Conservation (phyloP, 139 green algal species). For the Pseudopediastrum boryanum region DNA sequence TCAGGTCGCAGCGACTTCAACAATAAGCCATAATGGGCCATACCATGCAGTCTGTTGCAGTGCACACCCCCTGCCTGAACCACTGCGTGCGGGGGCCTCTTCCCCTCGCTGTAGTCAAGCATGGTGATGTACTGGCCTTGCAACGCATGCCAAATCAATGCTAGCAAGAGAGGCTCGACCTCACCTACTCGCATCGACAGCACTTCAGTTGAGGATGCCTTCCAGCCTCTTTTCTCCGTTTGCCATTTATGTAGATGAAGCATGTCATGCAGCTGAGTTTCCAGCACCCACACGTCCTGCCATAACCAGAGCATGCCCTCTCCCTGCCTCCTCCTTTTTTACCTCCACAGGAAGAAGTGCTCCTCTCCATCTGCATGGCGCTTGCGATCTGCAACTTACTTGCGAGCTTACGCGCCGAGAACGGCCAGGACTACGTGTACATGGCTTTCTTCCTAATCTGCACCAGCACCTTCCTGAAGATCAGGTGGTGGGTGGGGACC, state of each 20-base stretch:
- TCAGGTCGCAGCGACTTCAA: too few relatives aligned
- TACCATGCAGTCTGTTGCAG: too few relatives aligned
- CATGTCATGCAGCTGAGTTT: neutral
- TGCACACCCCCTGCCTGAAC: too few relatives aligned
- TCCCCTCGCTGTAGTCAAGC: too few relatives aligned
- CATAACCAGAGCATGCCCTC: neutral
- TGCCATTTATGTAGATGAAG: too few relatives aligned
- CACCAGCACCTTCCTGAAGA: conserved; percentile 74
- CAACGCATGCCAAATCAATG: too few relatives aligned
- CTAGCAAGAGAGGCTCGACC: too few relatives aligned
- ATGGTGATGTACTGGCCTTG: too few relatives aligned
- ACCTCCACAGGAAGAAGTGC: conserved; percentile 70
- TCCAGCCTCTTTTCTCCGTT: neutral
- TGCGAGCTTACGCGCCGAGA: conserved; percentile 49
- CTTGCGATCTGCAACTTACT: conserved; percentile 71
- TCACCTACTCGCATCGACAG: too few relatives aligned
- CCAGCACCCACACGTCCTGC: neutral
- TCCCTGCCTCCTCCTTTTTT: neutral
- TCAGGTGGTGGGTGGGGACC: conserved; percentile 72
- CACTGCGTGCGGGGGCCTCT: too few relatives aligned
- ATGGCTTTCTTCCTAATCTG: conserved; percentile 82
- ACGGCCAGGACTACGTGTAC: conserved; percentile 71
- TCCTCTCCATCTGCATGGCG: conserved; percentile 65
- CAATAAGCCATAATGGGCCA: too few relatives aligned
- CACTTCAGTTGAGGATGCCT: too few relatives aligned